Evolutionary conservation across 148 eudicot genomes (phyloP).

Genomic region (Euryodendron excelsum): DNA sequence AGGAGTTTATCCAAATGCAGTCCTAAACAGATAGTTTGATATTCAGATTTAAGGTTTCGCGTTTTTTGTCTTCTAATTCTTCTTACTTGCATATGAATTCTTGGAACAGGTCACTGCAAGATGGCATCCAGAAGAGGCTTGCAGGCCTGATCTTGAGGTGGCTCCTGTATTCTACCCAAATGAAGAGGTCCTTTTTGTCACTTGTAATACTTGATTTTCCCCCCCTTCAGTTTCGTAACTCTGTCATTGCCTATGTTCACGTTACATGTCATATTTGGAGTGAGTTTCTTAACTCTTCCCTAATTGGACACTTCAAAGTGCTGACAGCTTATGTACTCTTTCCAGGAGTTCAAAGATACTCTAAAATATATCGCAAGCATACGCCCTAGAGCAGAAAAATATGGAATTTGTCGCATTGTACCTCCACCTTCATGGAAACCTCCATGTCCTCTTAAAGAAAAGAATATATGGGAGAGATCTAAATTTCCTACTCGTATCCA

Average conservation of each 20-base stretch:
- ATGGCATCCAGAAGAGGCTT: slow-evolving; percentile 85
- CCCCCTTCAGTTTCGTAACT: not conserved
- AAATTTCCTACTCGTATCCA: slow-evolving; percentile 79
- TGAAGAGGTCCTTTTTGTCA: slow-evolving; percentile 64
- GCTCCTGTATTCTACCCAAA: slow-evolving; percentile 91
- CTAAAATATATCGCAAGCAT: slow-evolving; percentile 68
- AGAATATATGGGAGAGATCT: slow-evolving; percentile 68
- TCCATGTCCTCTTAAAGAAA: slow-evolving; percentile 72
- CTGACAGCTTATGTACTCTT: slow-evolving; percentile 14
- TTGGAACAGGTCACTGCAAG: slow-evolving; percentile 72
- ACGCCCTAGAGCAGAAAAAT: slow-evolving; percentile 71
- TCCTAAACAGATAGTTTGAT: not conserved
- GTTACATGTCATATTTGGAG: not conserved
- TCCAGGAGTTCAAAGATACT: slow-evolving; percentile 87
- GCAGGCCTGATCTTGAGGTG: slow-evolving; percentile 73
- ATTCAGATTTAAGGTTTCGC: not conserved
- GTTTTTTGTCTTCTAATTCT: slow-evolving; percentile 5
- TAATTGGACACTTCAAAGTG: slow-evolving; percentile 10
- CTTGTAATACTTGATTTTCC: not conserved
- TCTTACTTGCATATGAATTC: not conserved
- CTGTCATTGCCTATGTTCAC: not conserved
- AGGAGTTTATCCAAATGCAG: slow-evolving; percentile 1
- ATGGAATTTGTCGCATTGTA: slow-evolving; percentile 92
- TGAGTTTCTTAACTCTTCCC: not conserved
- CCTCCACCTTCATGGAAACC: slow-evolving; percentile 96